These are phyloP conservation scores for Sarocladium oryzae DNA, from an alignment of 2,329 filamentous ascomycete species.

Conservation along the genomic window DNA sequence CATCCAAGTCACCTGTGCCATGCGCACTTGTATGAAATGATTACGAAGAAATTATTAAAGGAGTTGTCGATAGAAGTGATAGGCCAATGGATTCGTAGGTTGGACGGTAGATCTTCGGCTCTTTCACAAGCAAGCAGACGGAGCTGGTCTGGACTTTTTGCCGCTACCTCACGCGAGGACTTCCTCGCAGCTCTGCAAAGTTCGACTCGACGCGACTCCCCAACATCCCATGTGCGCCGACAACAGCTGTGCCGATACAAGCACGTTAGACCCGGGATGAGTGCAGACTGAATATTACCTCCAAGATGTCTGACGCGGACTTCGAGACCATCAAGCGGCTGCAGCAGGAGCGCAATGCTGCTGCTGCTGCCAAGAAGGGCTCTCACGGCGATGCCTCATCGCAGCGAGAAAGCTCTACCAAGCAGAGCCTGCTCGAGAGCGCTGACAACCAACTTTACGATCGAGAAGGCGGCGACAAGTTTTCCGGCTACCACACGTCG, in stretches of 20 bases:
- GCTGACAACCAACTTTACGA: conserved; percentile 89
- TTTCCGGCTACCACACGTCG: conserved; percentile 83
- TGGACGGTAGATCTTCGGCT: conserved; percentile 27
- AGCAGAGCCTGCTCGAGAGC: conserved; percentile 83
- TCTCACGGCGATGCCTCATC: conserved; percentile 64
- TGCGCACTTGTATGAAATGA: too few species aligned
- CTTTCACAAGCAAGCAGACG: background rate
- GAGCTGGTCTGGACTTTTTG: conserved; percentile 22
- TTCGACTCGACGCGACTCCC: conserved; percentile 18
- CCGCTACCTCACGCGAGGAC: conserved; percentile 18
- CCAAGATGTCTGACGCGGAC: conserved; percentile 69
- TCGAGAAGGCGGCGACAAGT: conserved; percentile 69
- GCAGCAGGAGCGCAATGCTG: conserved; percentile 87
- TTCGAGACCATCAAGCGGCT: conserved; percentile 83
- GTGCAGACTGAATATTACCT: conserved; percentile 24
- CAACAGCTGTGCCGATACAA: conserved; percentile 26
- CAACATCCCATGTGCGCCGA: conserved; percentile 28
- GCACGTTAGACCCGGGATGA: conserved; percentile 37
- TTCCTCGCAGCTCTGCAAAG: conserved; percentile 20
- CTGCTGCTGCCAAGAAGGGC: conserved; percentile 71
- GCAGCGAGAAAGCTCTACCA: conserved; percentile 83
- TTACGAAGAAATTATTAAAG: too few species aligned
- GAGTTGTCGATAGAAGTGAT: background rate
- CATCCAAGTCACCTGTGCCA: too few species aligned
- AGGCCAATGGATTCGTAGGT: background rate